Evolutionary conservation across 1,284 basidiomycete genomes (phyloP), one percentile per base, ranked within the genome.

Genomic region (Ceratobasidium sp.): DNA sequence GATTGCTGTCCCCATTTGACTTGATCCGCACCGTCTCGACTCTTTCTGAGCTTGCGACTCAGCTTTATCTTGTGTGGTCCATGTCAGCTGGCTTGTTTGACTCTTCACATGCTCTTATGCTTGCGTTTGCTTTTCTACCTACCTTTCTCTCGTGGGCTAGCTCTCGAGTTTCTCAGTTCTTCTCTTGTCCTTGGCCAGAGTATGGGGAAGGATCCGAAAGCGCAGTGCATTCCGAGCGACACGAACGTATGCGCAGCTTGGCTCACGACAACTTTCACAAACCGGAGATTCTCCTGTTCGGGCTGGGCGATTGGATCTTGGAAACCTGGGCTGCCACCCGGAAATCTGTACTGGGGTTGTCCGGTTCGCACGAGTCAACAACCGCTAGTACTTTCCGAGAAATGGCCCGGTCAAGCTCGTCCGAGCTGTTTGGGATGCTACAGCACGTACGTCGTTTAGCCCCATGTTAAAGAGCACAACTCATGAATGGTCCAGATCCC

Each of bases 291-390:
- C 87, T 92, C 52, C 86, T 96, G 6, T 96, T 95, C 82, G 93
- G 93, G 6, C 87, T 96, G 12, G 91, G 90, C 23, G 91, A 92
- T 46, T 96, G 94, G 94, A 91, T 95, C 77, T 85, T 96, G 77
- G 87, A 89, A 74, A 89, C 89, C 1, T 96, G 94, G 94, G 88
- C 73, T 20, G 33, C 46, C 91, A 44, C 48, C 54, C 73, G 73
- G 52, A 27, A 23, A 46, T 75, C 73, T 75, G 73, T 66, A 7
- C 73, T 75, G 23, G 73, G 73, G 27, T 50, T 75, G n/a, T 75
- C 73, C 16, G 73, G 18, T 50, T 55, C 73, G 35, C 73, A 66
- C 14, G 73, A 75, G 62, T 75, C 73, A 44, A 75, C 73, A 38
- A 75, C 73, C 23, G 73, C 62, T 55, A 65, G 50, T 57, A 75